These are phyloP conservation scores for Suillus subalutaceus DNA, from an alignment of 768 basidiomycete species.

Conservation along the genomic window DNA sequence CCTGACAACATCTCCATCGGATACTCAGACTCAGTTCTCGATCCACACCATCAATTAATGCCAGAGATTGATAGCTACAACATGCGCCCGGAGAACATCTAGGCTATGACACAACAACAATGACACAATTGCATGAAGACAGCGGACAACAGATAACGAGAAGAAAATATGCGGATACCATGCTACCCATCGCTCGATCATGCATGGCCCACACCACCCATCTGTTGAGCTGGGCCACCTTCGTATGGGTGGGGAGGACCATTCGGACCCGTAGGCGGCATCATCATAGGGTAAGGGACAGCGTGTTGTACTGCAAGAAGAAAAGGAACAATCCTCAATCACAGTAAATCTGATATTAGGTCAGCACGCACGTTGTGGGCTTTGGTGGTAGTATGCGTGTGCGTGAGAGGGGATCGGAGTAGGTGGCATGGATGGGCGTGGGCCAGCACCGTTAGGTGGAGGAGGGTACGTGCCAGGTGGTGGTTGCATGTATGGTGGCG, in stretches of 20 bases:
- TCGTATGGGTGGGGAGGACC: constrained; percentile 78
- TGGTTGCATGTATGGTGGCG: constrained; percentile 79
- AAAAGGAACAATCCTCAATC: constrained; percentile 24
- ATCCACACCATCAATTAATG: constrained; percentile 5
- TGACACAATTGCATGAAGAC: constrained; percentile 6
- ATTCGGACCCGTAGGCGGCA: constrained; percentile 65
- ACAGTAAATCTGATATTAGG: constrained; percentile 26
- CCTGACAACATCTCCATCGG: background rate
- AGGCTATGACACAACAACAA: constrained; percentile 8
- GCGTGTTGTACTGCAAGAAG: constrained; percentile 73
- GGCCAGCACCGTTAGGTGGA: constrained; percentile 77
- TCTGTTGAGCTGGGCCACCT: constrained; percentile 66
- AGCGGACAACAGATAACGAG: constrained; percentile 6
- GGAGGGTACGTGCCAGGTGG: constrained; percentile 78
- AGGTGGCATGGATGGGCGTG: constrained; percentile 88
- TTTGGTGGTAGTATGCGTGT: constrained; percentile 88
- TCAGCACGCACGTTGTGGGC: constrained; percentile 72
- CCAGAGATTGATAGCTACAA: constrained; percentile 9
- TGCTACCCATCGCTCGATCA: constrained; percentile 31
- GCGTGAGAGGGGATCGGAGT: constrained; percentile 87
- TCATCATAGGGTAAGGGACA: constrained; percentile 90
- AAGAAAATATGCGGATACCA: constrained; percentile 7
- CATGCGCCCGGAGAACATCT: constrained; percentile 1
- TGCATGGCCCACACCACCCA: constrained; percentile 73
- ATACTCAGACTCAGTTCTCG: background rate